phyloP scores from a whole-genome alignment of 139 green algal species.

The Chlamydomonas sphaeroides region DNA sequence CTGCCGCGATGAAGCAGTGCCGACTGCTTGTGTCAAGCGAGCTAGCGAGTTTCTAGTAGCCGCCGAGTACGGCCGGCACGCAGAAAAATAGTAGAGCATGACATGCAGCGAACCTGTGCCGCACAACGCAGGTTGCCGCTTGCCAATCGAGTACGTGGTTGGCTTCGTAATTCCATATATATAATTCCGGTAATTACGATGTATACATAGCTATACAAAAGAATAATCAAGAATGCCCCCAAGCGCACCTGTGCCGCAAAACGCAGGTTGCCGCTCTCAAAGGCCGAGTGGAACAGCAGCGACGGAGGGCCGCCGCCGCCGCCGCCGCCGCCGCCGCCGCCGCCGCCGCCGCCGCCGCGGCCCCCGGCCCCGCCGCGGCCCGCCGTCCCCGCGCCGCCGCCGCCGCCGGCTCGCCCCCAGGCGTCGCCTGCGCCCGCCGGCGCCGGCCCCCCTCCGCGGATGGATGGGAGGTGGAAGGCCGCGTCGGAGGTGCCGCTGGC shows the following conservation, averaged over 20 bases:
- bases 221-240: neutral
- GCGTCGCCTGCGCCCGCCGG: too few species aligned
- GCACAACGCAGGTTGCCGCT: neutral
- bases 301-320: neutral
- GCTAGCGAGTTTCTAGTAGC: too few species aligned
- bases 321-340: neutral
- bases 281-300: constrained; percentile 44
- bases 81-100: neutral
- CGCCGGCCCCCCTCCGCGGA: neutral
- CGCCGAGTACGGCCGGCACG: too few species aligned
- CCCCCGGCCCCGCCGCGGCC: neutral
- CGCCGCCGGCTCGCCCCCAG: too few species aligned
- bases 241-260: constrained; percentile 49
- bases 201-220: too few species aligned
- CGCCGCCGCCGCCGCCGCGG: neutral
- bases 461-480: constrained; percentile 27
- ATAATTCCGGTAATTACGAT: too few species aligned
- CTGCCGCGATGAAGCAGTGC: too few species aligned
- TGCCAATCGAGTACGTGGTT: too few species aligned
- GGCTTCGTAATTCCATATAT: too few species aligned
- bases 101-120: neutral
- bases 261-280: constrained; percentile 57
- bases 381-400: neutral
- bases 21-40: too few species aligned
- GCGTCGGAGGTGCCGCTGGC: neutral